Evolutionary conservation across 2,329 filamentous ascomycete species (phyloP), one percentile per base, ranked within the genome.

Genomic region (Pseudocercospora vitis): DNA sequence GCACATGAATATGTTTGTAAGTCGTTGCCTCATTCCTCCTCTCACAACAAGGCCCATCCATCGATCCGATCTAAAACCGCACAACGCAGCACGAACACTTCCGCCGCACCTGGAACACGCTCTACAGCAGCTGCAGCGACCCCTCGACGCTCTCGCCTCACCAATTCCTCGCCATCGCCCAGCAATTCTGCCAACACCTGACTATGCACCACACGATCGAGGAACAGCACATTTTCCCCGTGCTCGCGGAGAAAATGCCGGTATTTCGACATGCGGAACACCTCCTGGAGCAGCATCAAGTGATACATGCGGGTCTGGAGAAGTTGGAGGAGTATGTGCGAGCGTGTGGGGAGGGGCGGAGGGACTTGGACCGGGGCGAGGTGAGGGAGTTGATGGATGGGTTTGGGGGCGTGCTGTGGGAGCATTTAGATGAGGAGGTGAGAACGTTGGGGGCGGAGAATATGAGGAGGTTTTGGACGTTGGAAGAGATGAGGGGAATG

Each of bases 381-480:
- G 69, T 96, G 69, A 86, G 84, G 74, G 75, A 71, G 29, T 79
- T 88, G 65, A 85, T 95, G 84, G 88, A 95, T 70, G 71, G 71
- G 3, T 96, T 91, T 82, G 88, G 88, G 8, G 76, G 77, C 7
- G 88, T 95, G 58, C 70, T 96, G 45, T 92, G 89, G 88, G 76
- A 75, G 65, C 91, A 96, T 77, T 74, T 96, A 56, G 88, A 94
- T 64, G 85, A 91, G 63, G 91, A 96, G 77, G 90, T 96, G 6
- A 75, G 78, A 70, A 81, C 87, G 61, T 71, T 96, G 26, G 82
- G 86, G 2, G 90, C 90, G 39, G 88, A 94, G 70, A 95, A 92
- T 69, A 95, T 96, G 91, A 79, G 89, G 62, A 83, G 78, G 71
- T 91, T 88, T 71, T 96, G 89, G 88, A 87, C 78, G 0, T 62